phyloP scores from a whole-genome alignment of 257 asterid genomes.

The Solanum chmielewskii region DNA sequence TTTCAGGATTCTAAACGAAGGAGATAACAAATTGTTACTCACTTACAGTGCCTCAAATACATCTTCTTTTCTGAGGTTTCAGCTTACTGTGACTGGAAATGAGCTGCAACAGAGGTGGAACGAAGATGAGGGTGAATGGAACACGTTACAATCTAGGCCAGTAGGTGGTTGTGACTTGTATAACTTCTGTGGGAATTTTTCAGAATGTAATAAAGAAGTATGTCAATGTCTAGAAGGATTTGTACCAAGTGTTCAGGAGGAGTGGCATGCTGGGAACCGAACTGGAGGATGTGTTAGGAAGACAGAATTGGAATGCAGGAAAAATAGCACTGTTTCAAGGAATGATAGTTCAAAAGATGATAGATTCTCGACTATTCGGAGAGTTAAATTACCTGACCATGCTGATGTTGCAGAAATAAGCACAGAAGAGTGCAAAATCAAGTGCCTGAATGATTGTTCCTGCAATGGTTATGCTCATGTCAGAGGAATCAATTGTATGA shows the following conservation, averaged over 20 bases:
- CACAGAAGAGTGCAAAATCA: conserved; percentile 15
- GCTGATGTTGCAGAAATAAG: conserved; percentile 20
- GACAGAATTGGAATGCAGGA: conserved; percentile 22
- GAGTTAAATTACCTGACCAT: conserved; percentile 65
- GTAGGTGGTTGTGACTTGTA: conserved; percentile 31
- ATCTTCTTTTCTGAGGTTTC: conserved; percentile 26
- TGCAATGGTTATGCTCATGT: conserved; percentile 57
- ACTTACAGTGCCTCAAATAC: conserved; percentile 16
- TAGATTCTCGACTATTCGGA: conserved; percentile 19
- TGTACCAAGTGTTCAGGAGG: conserved; percentile 22
- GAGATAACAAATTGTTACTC: conserved; percentile 4
- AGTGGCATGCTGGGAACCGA: conserved; percentile 46
- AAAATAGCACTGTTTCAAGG: background rate
- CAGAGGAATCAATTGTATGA: conserved; percentile 50
- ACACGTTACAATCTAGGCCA: conserved; percentile 32
- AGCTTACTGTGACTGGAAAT: conserved; percentile 30
- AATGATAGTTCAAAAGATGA: conserved; percentile 10
- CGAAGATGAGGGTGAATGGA: conserved; percentile 20
- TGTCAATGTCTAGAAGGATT: conserved; percentile 56
- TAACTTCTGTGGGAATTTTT: conserved; percentile 58
- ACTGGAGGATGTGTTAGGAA: conserved; percentile 58
- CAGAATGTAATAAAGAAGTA: conserved; percentile 20
- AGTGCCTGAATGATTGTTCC: conserved; percentile 52
- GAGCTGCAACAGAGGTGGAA: conserved; percentile 42
- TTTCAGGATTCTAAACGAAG: conserved; percentile 22